Conservation (phyloP, 306 rosid species). For the Sphenostylis stenocarpa region DNA sequence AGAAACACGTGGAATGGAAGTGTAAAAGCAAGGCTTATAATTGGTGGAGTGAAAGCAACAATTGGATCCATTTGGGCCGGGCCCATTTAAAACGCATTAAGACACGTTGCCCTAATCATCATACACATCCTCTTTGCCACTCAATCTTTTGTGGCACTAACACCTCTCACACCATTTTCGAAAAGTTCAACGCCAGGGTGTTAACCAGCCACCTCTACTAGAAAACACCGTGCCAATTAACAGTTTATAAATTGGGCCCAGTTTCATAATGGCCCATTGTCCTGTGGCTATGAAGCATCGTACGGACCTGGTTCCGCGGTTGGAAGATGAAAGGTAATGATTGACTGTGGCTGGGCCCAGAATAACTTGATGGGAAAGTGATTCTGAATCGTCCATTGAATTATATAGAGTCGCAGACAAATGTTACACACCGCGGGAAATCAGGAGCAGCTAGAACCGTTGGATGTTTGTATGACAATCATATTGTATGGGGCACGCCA, state of each 20-base stretch:
- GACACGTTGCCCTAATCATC: not conserved
- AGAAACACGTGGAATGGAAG: not conserved
- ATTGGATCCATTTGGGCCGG: constrained; percentile 30
- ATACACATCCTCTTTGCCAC: constrained; percentile 14
- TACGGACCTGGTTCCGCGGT: not conserved
- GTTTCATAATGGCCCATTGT: not conserved
- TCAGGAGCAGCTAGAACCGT: not conserved
- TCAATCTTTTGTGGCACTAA: constrained; percentile 29
- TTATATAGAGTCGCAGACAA: not conserved
- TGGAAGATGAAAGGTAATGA: not conserved
- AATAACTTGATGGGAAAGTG: not conserved
- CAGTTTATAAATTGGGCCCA: not conserved
- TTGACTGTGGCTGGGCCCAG: not conserved
- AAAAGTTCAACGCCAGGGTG: constrained; percentile 10
- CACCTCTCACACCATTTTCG: not conserved
- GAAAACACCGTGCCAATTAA: not conserved
- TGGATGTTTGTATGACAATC: constrained; percentile 31
- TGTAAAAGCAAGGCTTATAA: not conserved
- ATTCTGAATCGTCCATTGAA: not conserved
- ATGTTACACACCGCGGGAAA: not conserved
- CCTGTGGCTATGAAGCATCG: not conserved
- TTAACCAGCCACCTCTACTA: constrained; percentile 7
- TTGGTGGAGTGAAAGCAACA: not conserved
- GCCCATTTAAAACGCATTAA: constrained; percentile 3
- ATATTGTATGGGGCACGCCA: not conserved